Percentiles rank a stretch among this genome's conserved stretches.
Conservation (phyloP, 257 asterid genomes). For the Solanum acaule region DNA sequence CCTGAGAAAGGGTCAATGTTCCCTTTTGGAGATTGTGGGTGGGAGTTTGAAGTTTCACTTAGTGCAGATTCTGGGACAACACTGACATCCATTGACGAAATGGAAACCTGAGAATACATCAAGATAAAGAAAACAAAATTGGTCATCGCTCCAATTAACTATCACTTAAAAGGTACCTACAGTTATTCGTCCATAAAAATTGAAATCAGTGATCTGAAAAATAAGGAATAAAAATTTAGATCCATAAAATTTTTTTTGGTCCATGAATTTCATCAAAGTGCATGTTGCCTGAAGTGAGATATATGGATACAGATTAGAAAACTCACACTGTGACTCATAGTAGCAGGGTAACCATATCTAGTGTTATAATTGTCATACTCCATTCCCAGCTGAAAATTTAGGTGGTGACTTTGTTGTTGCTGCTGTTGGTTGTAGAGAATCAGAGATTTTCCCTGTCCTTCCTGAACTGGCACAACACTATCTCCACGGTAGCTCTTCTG, state of each 20-base stretch:
- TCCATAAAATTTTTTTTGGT: neutral
- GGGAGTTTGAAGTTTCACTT: constrained; percentile 37
- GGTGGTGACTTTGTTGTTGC: constrained; percentile 15
- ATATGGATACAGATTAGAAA: neutral
- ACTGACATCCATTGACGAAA: constrained; percentile 49
- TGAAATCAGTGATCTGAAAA: neutral
- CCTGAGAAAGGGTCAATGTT: constrained; percentile 49
- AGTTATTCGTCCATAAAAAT: neutral
- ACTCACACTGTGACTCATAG: constrained; percentile 48
- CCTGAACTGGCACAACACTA: constrained; percentile 39
- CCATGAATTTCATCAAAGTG: neutral
- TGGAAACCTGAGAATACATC: constrained; percentile 33
- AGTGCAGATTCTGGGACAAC: constrained; percentile 51
- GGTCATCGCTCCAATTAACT: neutral
- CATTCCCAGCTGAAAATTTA: constrained; percentile 23
- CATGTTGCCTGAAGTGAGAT: neutral
- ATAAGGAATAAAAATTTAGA: neutral
- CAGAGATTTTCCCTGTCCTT: constrained; percentile 2
- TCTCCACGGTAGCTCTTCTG: constrained; percentile 37
- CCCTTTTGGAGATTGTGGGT: constrained; percentile 41
- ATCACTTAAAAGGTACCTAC: neutral
- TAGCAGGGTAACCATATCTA: constrained; percentile 28
- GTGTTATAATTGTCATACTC: constrained; percentile 29
- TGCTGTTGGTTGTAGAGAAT: constrained; percentile 2
- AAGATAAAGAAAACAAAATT: neutral